Evolutionary conservation across 169 alveolate genomes (phyloP).

Genomic region (Prorocentrum cordatum): DNA sequence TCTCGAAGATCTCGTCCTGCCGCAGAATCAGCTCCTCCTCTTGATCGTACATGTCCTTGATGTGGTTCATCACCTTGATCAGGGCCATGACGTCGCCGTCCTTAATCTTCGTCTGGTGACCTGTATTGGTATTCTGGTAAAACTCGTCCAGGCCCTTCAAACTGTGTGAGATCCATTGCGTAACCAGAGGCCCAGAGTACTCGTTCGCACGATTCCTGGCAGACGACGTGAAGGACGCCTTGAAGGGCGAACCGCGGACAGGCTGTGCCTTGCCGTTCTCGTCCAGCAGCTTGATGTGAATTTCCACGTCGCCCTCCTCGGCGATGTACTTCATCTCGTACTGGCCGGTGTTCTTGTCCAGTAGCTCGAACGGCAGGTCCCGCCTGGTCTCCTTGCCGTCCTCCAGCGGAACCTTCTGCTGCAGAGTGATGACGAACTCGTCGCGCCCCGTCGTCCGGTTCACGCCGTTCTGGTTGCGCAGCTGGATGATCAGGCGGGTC

Average conservation of each 20-base stretch:
- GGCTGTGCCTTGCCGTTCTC: conserved; percentile 83
- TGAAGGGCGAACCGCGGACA: conserved; percentile 88
- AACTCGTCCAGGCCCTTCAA: conserved; percentile 75
- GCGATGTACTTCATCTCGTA: conserved; percentile 75
- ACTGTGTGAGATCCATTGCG: conserved; percentile 76
- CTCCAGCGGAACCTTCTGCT: conserved; percentile 62
- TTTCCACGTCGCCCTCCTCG: conserved; percentile 66
- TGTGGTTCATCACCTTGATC: conserved; percentile 80
- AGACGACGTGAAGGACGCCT: conserved; percentile 72
- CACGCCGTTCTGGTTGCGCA: conserved; percentile 85
- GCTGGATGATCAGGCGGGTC: conserved; percentile 84
- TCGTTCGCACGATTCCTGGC: conserved; percentile 80
- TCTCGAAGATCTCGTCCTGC: conserved; percentile 57
- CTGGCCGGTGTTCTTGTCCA: conserved; percentile 74
- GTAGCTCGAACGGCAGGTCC: conserved; percentile 66
- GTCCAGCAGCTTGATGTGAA: conserved; percentile 44
- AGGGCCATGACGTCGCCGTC: conserved; percentile 79
- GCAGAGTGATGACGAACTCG: conserved; percentile 79
- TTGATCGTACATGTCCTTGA: conserved; percentile 73
- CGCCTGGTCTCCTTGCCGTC: conserved; percentile 54
- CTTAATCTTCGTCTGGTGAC: conserved; percentile 78
- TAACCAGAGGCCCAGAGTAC: conserved; percentile 80
- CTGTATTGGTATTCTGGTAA: conserved; percentile 55
- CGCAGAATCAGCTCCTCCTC: conserved; percentile 32
- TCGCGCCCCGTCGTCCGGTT: conserved; percentile 89